Evolutionary conservation across 2,329 filamentous ascomycete species (phyloP), one percentile per base, ranked within the genome.

Genomic region (Drechslera avenae): DNA sequence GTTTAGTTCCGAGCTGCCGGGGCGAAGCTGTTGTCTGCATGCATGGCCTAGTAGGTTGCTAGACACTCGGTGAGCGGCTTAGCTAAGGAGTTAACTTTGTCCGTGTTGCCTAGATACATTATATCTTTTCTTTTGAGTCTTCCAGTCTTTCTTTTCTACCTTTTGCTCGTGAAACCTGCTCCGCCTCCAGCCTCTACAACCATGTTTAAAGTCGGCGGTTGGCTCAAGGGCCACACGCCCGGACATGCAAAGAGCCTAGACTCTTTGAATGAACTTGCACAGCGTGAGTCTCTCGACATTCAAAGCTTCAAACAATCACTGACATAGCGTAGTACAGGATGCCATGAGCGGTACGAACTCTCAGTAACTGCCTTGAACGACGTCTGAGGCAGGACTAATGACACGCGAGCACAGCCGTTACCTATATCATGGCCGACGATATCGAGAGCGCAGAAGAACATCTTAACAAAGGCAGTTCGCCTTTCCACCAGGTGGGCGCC

Each of bases 401-500:
- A 43, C 55, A 64, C 54, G 52, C 57, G 57, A 64, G 45, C 50
- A 72, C 68, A 71, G 88, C 89, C 32, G 85, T 87, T 4, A 81
- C 83, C 7, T 78, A 89, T 50, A 90, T 96, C 62, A 88, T 96
- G 81, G 88, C 94, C 68, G 91, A 96, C 75, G 91, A 97, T 75
- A 87, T 97, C 53, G 89, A 91, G 30, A 86, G 84, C 32, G 94
- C 94, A 5, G 90, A 95, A 75, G 79, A 80, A 53, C 84, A 85
- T 34, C 80, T 96, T 30, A 82, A 83, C 42, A 83, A 87, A 60
- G 87, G 89, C 36, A 82, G 83, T 60, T 96, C 92, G 5, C 84
- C 90, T n/a, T 97, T 95, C 69, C 94, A 99, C 74, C 85, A 85
- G 76, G 83, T 86, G 66, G 50, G 61, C 23, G 19, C 17, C 16